Conservation (phyloP, 2,329 filamentous ascomycete species). For the Drechslerella coelobrocha region DNA sequence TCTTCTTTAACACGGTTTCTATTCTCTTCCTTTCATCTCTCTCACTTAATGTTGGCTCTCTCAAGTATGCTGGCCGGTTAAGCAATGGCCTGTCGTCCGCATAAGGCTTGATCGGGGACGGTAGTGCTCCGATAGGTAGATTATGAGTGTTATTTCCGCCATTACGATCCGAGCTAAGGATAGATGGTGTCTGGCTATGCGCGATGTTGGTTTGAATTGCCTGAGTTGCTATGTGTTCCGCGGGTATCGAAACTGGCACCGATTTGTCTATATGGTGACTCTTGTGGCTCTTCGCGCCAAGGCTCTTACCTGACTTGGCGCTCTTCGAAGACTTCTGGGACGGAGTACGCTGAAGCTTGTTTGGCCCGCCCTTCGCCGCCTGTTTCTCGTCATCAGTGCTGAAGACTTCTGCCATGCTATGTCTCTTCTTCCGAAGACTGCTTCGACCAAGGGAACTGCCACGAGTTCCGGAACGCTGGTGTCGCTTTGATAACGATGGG, state of each 20-base stretch:
- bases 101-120: slow-evolving; percentile 51
- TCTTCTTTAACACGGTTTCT: slow-evolving; percentile 70
- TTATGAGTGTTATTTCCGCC: slow-evolving; percentile 45
- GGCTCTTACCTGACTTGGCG: slow-evolving; percentile 26
- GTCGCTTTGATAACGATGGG: slow-evolving; percentile 25
- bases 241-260: slow-evolving; percentile 9
- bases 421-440: slow-evolving; percentile 41
- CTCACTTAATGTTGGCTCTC: slow-evolving; percentile 53
- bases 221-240: slow-evolving; percentile 20
- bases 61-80: slow-evolving; percentile 51
- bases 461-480: slow-evolving; percentile 20
- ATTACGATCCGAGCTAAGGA: slow-evolving; percentile 22
- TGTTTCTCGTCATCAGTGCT: slow-evolving; percentile 39
- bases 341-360: slow-evolving; percentile 28
- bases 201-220: slow-evolving; percentile 22
- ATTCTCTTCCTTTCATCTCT: slow-evolving; percentile 53
- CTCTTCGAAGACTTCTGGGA: slow-evolving; percentile 35
- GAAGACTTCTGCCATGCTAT: slow-evolving; percentile 25
- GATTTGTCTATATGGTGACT: slow-evolving; percentile 9
- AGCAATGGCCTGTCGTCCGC: slow-evolving; percentile 52
- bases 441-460: slow-evolving; percentile 38
- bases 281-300: slow-evolving; percentile 40
- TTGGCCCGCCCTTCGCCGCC: slow-evolving; percentile 5
- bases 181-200: slow-evolving; percentile 15
- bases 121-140: slow-evolving; percentile 51